phyloP scores from a whole-genome alignment of 2,329 filamentous ascomycete species.

The Diaporthe velutina region DNA sequence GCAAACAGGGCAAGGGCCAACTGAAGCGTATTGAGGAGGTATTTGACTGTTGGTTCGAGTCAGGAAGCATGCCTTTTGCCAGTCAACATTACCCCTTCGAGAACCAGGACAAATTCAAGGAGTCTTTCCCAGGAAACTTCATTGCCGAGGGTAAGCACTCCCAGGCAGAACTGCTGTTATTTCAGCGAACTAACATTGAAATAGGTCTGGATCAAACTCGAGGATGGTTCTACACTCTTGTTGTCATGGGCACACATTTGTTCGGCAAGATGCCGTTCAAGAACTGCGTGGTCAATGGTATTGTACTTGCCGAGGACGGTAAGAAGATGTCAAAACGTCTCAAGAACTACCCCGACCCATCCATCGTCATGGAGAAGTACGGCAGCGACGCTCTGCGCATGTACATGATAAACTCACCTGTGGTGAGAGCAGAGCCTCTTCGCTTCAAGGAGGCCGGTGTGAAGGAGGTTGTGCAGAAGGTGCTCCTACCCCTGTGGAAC shows the following conservation, averaged over 20 bases:
- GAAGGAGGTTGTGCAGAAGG: slow-evolving; percentile 94
- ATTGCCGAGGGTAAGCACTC: slow-evolving; percentile 79
- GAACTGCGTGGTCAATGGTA: slow-evolving; percentile 96
- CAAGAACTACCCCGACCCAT: slow-evolving; percentile 95
- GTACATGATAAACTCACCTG: slow-evolving; percentile 97
- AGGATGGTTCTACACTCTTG: slow-evolving; percentile 96
- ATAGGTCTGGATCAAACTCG: slow-evolving; percentile 83
- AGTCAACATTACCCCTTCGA: slow-evolving; percentile 94
- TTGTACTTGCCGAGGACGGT: slow-evolving; percentile 92
- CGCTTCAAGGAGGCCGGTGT: slow-evolving; percentile 93
- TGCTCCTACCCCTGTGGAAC: slow-evolving; percentile 93
- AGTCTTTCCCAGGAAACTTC: slow-evolving; percentile 90
- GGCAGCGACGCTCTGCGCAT: slow-evolving; percentile 92
- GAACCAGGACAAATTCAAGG: slow-evolving; percentile 84
- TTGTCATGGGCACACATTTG: slow-evolving; percentile 88
- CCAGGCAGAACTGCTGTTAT: slow-evolving; percentile 37
- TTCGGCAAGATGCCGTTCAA: slow-evolving; percentile 90
- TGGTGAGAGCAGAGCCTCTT: slow-evolving; percentile 90
- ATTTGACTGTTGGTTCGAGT: slow-evolving; percentile 98
- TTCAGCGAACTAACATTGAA: neutral
- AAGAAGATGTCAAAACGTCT: slow-evolving; percentile 99
- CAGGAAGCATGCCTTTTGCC: slow-evolving; percentile 94
- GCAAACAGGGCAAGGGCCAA: slow-evolving; percentile 86
- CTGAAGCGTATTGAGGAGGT: slow-evolving; percentile 87
- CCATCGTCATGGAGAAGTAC: slow-evolving; percentile 85